Percentiles rank a stretch among this genome's conserved stretches.
phyloP scores from a whole-genome alignment of 176 grass and related monocot genomes.

The Oryza longistaminata region DNA sequence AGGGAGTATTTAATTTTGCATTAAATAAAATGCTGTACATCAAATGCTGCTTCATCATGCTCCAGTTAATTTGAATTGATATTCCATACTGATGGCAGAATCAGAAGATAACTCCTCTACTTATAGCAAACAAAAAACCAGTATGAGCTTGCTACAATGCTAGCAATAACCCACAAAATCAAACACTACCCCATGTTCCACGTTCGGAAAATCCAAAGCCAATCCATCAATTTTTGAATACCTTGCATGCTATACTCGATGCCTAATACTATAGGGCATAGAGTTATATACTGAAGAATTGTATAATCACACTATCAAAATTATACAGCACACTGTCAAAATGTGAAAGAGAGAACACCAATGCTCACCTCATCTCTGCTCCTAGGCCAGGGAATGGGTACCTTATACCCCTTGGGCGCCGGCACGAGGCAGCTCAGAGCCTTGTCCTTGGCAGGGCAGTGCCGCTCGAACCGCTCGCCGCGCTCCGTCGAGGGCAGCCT shows the following conservation, averaged over 20 bases:
- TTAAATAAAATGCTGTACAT: neutral
- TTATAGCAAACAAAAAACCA: neutral
- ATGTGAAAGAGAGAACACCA: slow-evolving; percentile 14
- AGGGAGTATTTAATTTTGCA: neutral
- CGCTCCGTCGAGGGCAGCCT: slow-evolving; percentile 56
- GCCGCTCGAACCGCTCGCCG: slow-evolving; percentile 83
- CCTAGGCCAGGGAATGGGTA: slow-evolving; percentile 77
- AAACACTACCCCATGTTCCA: neutral
- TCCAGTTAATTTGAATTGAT: neutral
- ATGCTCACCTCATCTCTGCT: slow-evolving; percentile 91
- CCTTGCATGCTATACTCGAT: neutral
- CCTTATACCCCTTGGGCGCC: slow-evolving; percentile 69
- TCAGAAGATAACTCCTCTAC: neutral
- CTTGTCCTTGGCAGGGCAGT: slow-evolving; percentile 73
- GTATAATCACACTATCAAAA: neutral
- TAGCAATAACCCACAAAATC: neutral
- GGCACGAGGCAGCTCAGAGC: slow-evolving; percentile 74
- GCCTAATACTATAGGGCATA: neutral
- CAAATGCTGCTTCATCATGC: slow-evolving; percentile 8
- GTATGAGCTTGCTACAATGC: neutral
- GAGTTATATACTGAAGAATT: neutral
- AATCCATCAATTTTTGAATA: neutral
- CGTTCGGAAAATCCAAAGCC: neutral
- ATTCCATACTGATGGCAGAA: neutral
- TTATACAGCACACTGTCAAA: neutral